phyloP scores from a whole-genome alignment of 2,329 filamentous ascomycete species.

The Tolypocladium ophioglossoides region DNA sequence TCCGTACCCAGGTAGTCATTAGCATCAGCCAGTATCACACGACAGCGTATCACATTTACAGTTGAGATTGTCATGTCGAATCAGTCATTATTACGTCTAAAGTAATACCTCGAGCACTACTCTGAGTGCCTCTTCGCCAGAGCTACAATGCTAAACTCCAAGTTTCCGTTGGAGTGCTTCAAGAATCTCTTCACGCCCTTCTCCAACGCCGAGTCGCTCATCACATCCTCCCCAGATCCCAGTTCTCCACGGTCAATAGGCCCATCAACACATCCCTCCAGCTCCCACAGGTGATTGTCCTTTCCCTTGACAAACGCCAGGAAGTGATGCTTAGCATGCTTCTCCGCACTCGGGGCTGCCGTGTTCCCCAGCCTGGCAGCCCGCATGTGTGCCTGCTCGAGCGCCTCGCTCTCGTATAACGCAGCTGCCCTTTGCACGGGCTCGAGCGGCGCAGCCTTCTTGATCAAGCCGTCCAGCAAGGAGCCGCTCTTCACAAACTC shows the following conservation, averaged over 20 bases:
- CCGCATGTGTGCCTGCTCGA: constrained; percentile 64
- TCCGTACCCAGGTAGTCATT: too few species aligned
- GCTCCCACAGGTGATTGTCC: constrained; percentile 61
- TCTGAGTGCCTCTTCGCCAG: constrained; percentile 13
- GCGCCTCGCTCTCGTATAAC: constrained; percentile 57
- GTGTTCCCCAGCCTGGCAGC: constrained; percentile 62
- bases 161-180: constrained; percentile 21
- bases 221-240: constrained; percentile 45
- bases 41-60: background rate
- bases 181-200: constrained; percentile 39
- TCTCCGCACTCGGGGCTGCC: constrained; percentile 47
- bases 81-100: too few species aligned
- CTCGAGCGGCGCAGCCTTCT: constrained; percentile 48
- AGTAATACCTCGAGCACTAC: background rate
- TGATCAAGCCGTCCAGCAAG: constrained; percentile 47
- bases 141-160: constrained; percentile 29
- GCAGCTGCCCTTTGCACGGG: constrained; percentile 54
- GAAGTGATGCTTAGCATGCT: constrained; percentile 61
- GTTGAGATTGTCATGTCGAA: too few species aligned
- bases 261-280: constrained; percentile 66
- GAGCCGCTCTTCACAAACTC: constrained; percentile 42
- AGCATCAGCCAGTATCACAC: background rate
- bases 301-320: constrained; percentile 67
- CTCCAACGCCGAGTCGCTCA: constrained; percentile 58
- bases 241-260: constrained; percentile 56